Percentiles rank a stretch among this genome's conserved stretches.
These are phyloP conservation scores for Galerina marginata DNA, from an alignment of 768 basidiomycete species.

Conservation along the genomic window DNA sequence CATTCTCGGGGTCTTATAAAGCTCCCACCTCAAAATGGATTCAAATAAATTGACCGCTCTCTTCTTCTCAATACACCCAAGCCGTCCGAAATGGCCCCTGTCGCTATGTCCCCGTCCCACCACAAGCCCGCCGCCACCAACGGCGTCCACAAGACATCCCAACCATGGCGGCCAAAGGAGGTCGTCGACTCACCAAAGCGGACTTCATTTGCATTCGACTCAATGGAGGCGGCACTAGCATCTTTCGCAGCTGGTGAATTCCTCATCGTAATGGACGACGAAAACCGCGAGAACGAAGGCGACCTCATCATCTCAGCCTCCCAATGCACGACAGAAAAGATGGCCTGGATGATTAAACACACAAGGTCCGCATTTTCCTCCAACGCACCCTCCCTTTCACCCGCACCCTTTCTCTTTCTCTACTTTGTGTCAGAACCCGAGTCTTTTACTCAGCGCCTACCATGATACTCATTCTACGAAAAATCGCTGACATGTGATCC, in stretches of 20 bases:
- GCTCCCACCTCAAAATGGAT: slow-evolving; percentile 21
- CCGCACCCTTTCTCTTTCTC: neutral
- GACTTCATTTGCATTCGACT: slow-evolving; percentile 71
- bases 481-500: slow-evolving; percentile 30
- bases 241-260: slow-evolving; percentile 86
- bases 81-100: slow-evolving; percentile 35
- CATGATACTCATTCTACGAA: slow-evolving; percentile 4
- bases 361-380: slow-evolving; percentile 69
- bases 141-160: slow-evolving; percentile 23
- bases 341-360: slow-evolving; percentile 99
- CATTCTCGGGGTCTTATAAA: slow-evolving; percentile 27
- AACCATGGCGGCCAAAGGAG: slow-evolving; percentile 42
- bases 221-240: slow-evolving; percentile 77
- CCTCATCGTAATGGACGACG: slow-evolving; percentile 97
- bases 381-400: neutral
- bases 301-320: slow-evolving; percentile 91
- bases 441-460: slow-evolving; percentile 19
- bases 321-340: slow-evolving; percentile 89
- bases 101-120: slow-evolving; percentile 28
- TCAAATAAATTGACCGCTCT: too few relatives aligned
- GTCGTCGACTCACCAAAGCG: slow-evolving; percentile 33
- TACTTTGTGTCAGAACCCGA: neutral
- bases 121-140: slow-evolving; percentile 15
- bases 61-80: slow-evolving; percentile 19
- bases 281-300: slow-evolving; percentile 95